Base-by-base conservation (phyloP, 202 grass and related monocot genomes). In the Eragrostis tef region DNA sequence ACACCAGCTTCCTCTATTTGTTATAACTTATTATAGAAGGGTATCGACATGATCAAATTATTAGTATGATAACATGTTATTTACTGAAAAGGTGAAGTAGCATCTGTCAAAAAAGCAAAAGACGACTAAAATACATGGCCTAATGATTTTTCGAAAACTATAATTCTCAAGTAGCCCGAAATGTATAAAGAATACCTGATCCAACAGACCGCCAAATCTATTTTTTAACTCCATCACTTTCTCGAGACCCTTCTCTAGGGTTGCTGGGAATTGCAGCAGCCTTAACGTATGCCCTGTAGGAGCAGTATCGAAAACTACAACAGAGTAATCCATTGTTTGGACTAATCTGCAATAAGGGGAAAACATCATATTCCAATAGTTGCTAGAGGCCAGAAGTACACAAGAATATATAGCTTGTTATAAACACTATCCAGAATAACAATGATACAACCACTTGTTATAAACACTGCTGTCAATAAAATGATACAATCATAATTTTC, bases 251-350 rank as follows among this genome's bases (percentile, higher is more conserved):
- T 99, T 99, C 81, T 99, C 97, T 69, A 99, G 83, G 71, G 97
- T 99, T 81, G 97, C 90, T 47, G 97, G 97, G 45, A 99, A 99
- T 72, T 99, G 97, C 78, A 99, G 87, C 43, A 99, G 77, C 56
- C 97, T 71, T 85, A 99, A 89, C 46, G 97, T 99, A 79, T 99
- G 97, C 50, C 97, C 97, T 41, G 97, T 99, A 52, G 97, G 97
- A 81, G 97, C 97, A 81, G 97, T 99, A 87, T 99, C 97, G 81
- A 99, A 99, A 73, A 99, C 93, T 70, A 99, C 94, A 73, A 99
- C 97, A 20, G 97, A 99, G 79, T 99, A 99, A 93, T 99, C 97
- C 97, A 99, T 99, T 84, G 97, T 96, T 90, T 99, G 97, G 71
- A 99, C 97, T 89, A 99, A 90, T 90, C 97, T 96, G 88, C 71